Base-by-base conservation (phyloP, 75 land plant species). In the Sequoiadendron giganteum region DNA sequence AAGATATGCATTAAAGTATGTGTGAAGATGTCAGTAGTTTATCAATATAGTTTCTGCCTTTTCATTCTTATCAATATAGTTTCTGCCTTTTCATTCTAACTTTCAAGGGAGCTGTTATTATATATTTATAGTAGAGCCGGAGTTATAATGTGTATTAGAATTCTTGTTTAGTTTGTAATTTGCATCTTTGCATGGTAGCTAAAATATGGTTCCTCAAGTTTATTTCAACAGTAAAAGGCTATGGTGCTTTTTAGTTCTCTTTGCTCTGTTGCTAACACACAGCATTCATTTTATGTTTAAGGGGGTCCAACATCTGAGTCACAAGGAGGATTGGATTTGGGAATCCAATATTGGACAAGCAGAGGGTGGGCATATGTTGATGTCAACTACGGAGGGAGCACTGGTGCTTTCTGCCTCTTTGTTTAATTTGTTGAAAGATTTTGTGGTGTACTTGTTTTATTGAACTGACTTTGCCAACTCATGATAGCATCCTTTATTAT, bases 331-430 rank as follows among this genome's bases (percentile, higher is more conserved):
- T 89, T 98, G 78, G 94, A 98, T 85, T 87, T 95, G 25, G 93
- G 92, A 55, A 92, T 98, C 85, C 99, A 98, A 88, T 98, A 92
- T 77, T 98, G 99, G 99, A 98, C 99, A 78, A 98, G 99, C 90
- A 93, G 99, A 79, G 99, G 99, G 32, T 98, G 99, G 99, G 99
- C 99, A 77, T 95, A 95, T 92, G 99, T 93, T 68, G 99, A 98
- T 93, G 99, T 98, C 39, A 98, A 98, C 86, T 98, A 98, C 88
- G 99, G 99, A 75, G 99, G 99, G 86, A 98, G 99, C 93, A 95
- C 99, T 85, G 99, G 99, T 98, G 78, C 88, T 90, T 70, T 86
- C 49, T 65, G 32, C 86, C 49, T 87, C 49, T 85, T n/a, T 55
- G 48, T 85, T 52, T 75, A 14, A 32, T 75, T 14, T 34, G 77